Percentiles rank a stretch among this genome's conserved stretches.
phyloP scores from a whole-genome alignment of 371 early-diverging fungal genomes.

The Haplosporangium sp. region DNA sequence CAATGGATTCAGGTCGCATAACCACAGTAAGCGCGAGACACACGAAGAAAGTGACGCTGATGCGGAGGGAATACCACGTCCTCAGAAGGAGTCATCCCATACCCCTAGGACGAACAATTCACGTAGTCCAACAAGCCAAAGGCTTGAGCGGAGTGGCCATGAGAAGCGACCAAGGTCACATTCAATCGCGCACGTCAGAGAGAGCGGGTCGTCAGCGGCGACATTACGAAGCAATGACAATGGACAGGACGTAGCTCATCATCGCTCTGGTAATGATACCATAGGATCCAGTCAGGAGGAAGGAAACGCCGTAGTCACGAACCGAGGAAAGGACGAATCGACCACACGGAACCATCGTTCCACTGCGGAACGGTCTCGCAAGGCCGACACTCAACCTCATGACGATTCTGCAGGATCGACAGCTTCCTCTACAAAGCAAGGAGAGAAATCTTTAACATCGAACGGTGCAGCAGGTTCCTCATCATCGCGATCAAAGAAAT shows the following conservation, averaged over 20 bases:
- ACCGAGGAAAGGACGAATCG: not conserved
- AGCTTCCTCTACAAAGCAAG: conserved; percentile 1
- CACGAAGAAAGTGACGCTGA: conserved; percentile 8
- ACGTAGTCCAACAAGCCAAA: not conserved
- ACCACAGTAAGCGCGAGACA: conserved; percentile 4
- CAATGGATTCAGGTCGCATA: conserved; percentile 26
- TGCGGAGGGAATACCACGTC: not conserved
- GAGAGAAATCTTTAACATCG: not conserved
- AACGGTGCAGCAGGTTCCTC: not conserved
- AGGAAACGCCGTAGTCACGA: not conserved
- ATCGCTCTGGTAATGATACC: not conserved
- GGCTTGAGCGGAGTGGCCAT: conserved; percentile 7
- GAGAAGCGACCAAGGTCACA: conserved; percentile 24
- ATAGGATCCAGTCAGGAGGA: not conserved
- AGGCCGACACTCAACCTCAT: conserved; percentile 4
- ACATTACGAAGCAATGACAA: not conserved
- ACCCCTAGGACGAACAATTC: not conserved
- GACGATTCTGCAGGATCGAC: conserved; percentile 10
- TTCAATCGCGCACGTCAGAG: conserved; percentile 5
- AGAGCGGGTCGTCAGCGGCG: not conserved
- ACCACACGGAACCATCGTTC: no score
- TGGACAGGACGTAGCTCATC: not conserved
- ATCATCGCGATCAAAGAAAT: conserved; percentile 14
- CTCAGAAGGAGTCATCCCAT: conserved; percentile 7
- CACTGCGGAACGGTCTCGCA: conserved; percentile 6